phyloP scores from a whole-genome alignment of 805 yeast species.

The Starmera pachycereana region DNA sequence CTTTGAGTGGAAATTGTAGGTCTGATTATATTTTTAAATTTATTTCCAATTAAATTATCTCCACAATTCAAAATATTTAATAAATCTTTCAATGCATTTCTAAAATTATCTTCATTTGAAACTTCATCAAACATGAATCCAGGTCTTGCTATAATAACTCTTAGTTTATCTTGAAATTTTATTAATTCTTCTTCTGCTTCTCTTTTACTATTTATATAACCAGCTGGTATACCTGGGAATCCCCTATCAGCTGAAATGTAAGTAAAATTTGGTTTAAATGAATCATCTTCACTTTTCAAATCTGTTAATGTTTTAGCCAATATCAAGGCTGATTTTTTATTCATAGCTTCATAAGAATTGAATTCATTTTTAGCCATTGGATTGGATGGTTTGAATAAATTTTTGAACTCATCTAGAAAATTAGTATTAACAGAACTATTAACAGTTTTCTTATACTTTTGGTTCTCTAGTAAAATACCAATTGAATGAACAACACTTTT shows the following conservation, averaged over 20 bases:
- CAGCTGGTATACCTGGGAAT: conserved; percentile 56
- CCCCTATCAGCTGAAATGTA: conserved; percentile 76
- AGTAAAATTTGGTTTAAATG: conserved; percentile 38
- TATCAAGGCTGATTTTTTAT: conserved; percentile 57
- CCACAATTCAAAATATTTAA: conserved; percentile 34
- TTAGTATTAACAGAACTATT: conserved; percentile 11
- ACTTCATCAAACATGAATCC: conserved; percentile 70
- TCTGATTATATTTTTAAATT: conserved; percentile 38
- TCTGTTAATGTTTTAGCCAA: conserved; percentile 46
- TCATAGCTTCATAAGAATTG: conserved; percentile 50
- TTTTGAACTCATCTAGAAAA: conserved; percentile 25
- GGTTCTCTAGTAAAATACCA: conserved; percentile 66
- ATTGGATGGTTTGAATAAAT: conserved; percentile 40
- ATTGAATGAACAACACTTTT: conserved; percentile 73
- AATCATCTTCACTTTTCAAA: conserved; percentile 9
- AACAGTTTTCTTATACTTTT: conserved; percentile 49
- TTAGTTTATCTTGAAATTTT: conserved; percentile 31
- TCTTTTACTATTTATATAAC: conserved; percentile 68
- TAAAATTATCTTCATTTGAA: conserved; percentile 19
- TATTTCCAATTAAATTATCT: conserved; percentile 31
- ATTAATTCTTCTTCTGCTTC: conserved; percentile 55
- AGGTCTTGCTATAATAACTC: conserved; percentile 65
- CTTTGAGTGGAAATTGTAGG: conserved; percentile 59
- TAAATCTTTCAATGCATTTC: conserved; percentile 32
- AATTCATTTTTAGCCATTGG: conserved; percentile 38